A percentile compares a stretch with the other conserved stretches of the same genome.
These are phyloP conservation scores for Botrytis sinoallii DNA, from an alignment of 2,329 filamentous ascomycete species.

Conservation along the genomic window DNA sequence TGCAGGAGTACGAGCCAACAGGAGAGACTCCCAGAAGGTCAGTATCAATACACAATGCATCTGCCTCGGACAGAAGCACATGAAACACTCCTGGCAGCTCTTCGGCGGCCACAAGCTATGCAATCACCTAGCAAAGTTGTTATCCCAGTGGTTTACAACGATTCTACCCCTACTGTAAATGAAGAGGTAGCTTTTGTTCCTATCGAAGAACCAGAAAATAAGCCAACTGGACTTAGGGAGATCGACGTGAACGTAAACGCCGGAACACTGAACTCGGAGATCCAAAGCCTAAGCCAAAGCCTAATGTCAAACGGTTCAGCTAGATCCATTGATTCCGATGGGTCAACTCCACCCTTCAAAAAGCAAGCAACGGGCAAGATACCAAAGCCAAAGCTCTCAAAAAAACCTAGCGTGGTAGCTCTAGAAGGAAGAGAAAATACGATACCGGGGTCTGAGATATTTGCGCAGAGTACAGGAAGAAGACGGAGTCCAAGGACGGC, in stretches of 20 bases:
- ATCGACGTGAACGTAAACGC: conserved; percentile 47
- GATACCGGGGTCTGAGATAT: conserved; percentile 13
- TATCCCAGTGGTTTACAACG: conserved; percentile 38
- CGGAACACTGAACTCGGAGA: conserved; percentile 32
- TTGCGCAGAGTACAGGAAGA: conserved; percentile 34
- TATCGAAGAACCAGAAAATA: conserved; percentile 22
- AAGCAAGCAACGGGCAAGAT: conserved; percentile 40
- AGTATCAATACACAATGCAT: conserved; percentile 75
- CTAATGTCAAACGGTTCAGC: conserved; percentile 10
- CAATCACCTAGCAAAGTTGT: conserved; percentile 36
- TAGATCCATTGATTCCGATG: conserved; percentile 9
- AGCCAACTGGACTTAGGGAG: conserved; percentile 46
- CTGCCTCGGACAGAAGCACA: conserved; percentile 73
- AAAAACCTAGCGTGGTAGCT: conserved; percentile 41
- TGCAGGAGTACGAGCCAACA: conserved; percentile 81
- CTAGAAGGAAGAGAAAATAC: conserved; percentile 46
- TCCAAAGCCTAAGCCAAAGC: conserved; percentile 20
- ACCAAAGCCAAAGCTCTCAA: conserved; percentile 41
- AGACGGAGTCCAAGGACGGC: conserved; percentile 34
- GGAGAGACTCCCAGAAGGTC: conserved; percentile 78
- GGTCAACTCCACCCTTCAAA: conserved; percentile 30
- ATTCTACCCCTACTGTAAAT: conserved; percentile 21
- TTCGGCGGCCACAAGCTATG: conserved; percentile 40
- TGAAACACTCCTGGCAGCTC: conserved; percentile 52
- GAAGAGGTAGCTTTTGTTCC: conserved; percentile 25